A percentile compares a stretch with the other conserved stretches of the same genome.
These are phyloP conservation scores for Termitomyces sp. DNA, from an alignment of 768 basidiomycete genomes.

Conservation along the genomic window DNA sequence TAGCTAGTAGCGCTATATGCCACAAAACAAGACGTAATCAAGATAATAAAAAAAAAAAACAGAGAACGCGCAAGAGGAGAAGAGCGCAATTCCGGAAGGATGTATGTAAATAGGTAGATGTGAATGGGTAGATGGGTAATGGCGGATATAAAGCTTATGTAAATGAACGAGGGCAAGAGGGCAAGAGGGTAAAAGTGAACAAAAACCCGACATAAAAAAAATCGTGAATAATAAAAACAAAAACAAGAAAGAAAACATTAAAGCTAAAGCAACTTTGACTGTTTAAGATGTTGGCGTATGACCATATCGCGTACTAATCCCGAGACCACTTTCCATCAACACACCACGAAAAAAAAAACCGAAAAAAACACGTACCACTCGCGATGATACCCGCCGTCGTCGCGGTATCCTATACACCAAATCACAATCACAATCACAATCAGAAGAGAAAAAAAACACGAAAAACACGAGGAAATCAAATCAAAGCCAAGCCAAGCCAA, in stretches of 20 bases:
- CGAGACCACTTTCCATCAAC: not conserved
- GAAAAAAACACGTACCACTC: conserved; percentile 19
- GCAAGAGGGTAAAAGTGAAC: not conserved
- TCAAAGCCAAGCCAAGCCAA: not conserved
- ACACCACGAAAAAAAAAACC: not conserved
- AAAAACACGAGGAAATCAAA: not conserved
- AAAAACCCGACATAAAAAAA: not conserved
- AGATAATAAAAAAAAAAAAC: too few species aligned
- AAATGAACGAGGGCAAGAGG: too few species aligned
- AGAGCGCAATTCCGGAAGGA: too few species aligned
- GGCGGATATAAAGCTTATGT: too few species aligned
- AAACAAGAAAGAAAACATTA: too few species aligned
- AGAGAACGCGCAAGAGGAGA: too few species aligned
- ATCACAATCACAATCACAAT: not conserved
- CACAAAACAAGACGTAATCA: too few species aligned
- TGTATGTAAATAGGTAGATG: not conserved
- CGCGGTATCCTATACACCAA: conserved; percentile 47
- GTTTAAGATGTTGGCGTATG: conserved; percentile 72
- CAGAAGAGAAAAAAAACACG: not conserved
- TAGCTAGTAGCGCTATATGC: too few species aligned
- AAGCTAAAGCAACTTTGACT: conserved; percentile 62
- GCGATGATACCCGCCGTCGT: conserved; percentile 52
- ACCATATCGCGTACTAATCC: conserved; percentile 71
- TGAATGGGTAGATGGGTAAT: not conserved
- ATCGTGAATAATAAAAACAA: not conserved